Base-by-base conservation (phyloP, 371 early-diverging fungal genomes). In the Mucor irregularis region DNA sequence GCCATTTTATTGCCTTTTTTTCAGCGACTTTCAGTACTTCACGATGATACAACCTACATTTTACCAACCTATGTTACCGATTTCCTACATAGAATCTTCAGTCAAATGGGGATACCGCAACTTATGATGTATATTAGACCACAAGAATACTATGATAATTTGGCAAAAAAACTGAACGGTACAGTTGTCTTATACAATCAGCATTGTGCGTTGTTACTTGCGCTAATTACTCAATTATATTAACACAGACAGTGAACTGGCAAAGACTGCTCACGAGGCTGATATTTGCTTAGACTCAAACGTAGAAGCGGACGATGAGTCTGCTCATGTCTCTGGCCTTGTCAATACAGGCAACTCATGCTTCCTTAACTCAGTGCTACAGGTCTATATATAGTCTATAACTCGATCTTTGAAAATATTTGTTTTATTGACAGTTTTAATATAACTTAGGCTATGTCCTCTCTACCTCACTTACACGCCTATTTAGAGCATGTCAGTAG, bases 341-440 rank as follows among this genome's bases (percentile, higher is more conserved):
- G 81, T 85, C 53, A 95, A 95, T 56, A 80, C 87, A 9, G 95
- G 95, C 39, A 95, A 95, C 65, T 87, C 94, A 13, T 95, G 95
- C 66, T 95, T 94, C 64, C 80, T 94, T 76, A 94, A 94, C 67
- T 86, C 89, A 14, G 89, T 92, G 1, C 67, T 94, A 17, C 95
- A 95, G 81, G 90, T 87, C n/a, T n/a, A n/a, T n/a, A n/a, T n/a
- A n/a, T n/a, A n/a, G n/a, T n/a, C n/a, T n/a, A n/a, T n/a, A n/a
- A n/a, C n/a, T n/a, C n/a, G n/a, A n/a, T n/a, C n/a, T n/a, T n/a
- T n/a, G n/a, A n/a, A n/a, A n/a, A n/a, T n/a, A n/a, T n/a, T n/a
- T n/a, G n/a, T n/a, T n/a, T n/a, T n/a, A n/a, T n/a, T n/a, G n/a
- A n/a, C n/a, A n/a, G n/a, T 21, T 11, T 24, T 45, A 2, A 1